These are phyloP conservation scores for Populus nigra DNA, from an alignment of 345 rosid species.

Conservation along the genomic window DNA sequence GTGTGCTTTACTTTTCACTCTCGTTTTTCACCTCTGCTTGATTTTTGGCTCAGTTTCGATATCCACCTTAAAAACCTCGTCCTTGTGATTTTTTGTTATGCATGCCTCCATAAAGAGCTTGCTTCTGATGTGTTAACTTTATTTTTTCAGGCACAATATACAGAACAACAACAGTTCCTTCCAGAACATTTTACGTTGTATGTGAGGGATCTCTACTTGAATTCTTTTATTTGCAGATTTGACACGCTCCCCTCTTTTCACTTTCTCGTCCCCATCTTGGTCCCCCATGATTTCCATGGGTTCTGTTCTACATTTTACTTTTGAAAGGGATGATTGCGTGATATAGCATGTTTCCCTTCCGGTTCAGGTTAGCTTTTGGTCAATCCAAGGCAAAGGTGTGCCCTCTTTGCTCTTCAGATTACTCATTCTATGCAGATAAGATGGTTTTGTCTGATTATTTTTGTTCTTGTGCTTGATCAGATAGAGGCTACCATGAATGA, in stretches of 20 bases:
- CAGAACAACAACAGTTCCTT: conserved; percentile 77
- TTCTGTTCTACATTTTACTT: neutral
- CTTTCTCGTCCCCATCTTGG: neutral
- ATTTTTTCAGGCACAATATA: conserved; percentile 84
- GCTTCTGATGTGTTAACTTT: conserved; percentile 17
- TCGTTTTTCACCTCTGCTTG: neutral
- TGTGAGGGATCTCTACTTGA: conserved; percentile 22
- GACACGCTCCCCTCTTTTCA: neutral
- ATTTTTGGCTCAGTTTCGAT: neutral
- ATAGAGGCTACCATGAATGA: conserved; percentile 92
- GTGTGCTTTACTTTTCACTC: neutral
- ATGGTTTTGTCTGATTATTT: conserved; percentile 6
- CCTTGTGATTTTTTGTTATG: neutral
- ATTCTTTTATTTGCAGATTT: neutral
- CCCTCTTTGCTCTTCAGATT: neutral
- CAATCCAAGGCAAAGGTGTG: conserved; percentile 90
- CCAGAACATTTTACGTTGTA: conserved; percentile 88
- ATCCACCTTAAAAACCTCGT: conserved; percentile 9
- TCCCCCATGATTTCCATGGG: neutral
- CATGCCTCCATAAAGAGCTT: conserved; percentile 1
- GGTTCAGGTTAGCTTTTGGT: conserved; percentile 79
- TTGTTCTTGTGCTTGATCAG: conserved; percentile 33
- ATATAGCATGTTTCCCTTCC: conserved; percentile 16
- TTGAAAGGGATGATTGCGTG: conserved; percentile 3
- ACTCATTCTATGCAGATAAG: neutral